Evolutionary conservation across 352 stramenopile genomes (phyloP), one percentile per base, ranked within the genome.

Genomic region (Nothophytophthora sp.): DNA sequence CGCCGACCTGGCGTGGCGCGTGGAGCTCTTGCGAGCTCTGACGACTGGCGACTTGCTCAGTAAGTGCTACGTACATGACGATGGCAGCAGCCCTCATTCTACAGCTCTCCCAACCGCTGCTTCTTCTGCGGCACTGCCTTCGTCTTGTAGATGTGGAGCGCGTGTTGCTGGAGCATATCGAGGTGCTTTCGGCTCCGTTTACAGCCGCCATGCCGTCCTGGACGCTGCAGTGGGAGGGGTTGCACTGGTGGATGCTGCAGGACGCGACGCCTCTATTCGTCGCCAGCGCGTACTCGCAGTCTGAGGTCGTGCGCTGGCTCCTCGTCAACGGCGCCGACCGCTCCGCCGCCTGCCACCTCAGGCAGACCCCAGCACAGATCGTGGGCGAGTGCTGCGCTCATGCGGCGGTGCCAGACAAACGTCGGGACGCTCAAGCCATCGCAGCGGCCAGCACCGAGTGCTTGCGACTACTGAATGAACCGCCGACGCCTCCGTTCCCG

Each of bases 161-260:
- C 3, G 50, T 66, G 9, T 13, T 86, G 15, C 46, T 74, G 18
- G 57, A 50, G 18, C 76, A 84, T 28, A 77, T 86, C 15, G 71
- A 86, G 4, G 54, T 64, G 28, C 49, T 88, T 18, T 86, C 72
- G 10, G 50, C 61, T 16, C 61, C 77, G 4, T 88, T 91, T 45
- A 81, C 71, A 13, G 67, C 68, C 49, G 30, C 45, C 2, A 82
- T 88, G 73, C 73, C 73, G 9, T 19, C 57, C 16, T 85, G 72
- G 70, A 69, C 80, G 37, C 61, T 89, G 33, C 68, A 89, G 40
- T 88, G 75, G 70, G 80, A 90, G 53, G 82, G 70, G 1, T 50
- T 83, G 41, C 65, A 90, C 50, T 90, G 80, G 80, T 90, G 80
- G 80, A 81, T 88, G 59, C 55, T 91, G 19, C 61, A 80, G 29